Conservation (phyloP, 2,329 filamentous ascomycete species). For the Colletotrichum sp. region DNA sequence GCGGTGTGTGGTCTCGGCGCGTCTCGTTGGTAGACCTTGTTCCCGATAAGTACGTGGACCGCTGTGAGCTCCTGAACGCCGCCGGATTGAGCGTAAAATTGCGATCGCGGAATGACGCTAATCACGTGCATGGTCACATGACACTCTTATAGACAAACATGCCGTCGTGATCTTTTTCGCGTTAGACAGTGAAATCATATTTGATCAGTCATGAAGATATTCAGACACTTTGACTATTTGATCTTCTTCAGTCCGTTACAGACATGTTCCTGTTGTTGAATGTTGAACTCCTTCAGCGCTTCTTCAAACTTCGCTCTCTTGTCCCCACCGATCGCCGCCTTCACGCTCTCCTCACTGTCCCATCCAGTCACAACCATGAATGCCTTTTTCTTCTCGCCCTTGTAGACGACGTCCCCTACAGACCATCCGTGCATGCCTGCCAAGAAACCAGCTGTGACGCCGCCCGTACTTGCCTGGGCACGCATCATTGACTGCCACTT, state of each 20-base stretch:
- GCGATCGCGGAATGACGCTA: not conserved
- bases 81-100: not conserved
- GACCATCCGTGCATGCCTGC: not conserved
- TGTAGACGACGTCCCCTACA: not conserved
- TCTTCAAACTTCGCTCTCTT: not conserved
- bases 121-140: not conserved
- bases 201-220: accelerated
- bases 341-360: not conserved
- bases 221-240: not conserved
- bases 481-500: not conserved
- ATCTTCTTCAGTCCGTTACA: not conserved
- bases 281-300: not conserved
- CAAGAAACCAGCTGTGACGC: not conserved
- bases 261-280: not conserved
- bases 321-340: not conserved
- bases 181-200: accelerated
- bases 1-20: not conserved
- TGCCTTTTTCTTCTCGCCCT: not conserved
- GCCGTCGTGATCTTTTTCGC: not conserved
- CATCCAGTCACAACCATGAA: not conserved
- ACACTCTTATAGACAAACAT: not conserved
- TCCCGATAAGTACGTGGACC: not conserved
- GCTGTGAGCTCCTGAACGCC: not conserved
- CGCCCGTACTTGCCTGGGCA: not conserved
- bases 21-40: not conserved